phyloP scores from a whole-genome alignment of 176 grass and related monocot species.

The Triticum urartu region DNA sequence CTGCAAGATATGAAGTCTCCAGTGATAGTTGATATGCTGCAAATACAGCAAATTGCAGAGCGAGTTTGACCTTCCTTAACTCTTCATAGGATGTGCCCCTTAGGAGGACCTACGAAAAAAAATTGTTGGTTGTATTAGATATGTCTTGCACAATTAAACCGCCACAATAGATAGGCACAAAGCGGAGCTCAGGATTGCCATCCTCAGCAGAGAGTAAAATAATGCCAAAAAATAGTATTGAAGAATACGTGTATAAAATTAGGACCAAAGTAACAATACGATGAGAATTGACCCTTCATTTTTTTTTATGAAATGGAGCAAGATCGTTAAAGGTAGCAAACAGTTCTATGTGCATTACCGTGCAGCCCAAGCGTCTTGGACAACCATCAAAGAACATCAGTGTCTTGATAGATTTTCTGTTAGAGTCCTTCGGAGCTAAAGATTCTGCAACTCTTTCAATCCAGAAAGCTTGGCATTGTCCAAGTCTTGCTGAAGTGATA shows the following conservation, averaged over 20 bases:
- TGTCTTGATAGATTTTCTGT: constrained; percentile 79
- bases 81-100: constrained; percentile 75
- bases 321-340: background rate
- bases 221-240: background rate
- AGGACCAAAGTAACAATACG: background rate
- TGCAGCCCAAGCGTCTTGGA: constrained; percentile 92
- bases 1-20: constrained; percentile 90
- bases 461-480: constrained; percentile 85
- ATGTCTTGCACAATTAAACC: constrained; percentile 9
- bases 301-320: background rate
- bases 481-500: constrained; percentile 52
- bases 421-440: constrained; percentile 40
- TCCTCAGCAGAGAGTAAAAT: background rate
- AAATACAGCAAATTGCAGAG: constrained; percentile 81
- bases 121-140: constrained; percentile 25
- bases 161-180: background rate
- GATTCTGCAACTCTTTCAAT: constrained; percentile 69
- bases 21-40: constrained; percentile 93
- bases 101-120: constrained; percentile 70
- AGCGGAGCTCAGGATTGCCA: background rate
- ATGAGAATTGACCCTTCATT: background rate
- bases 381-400: constrained; percentile 99
- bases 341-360: constrained; percentile 61
- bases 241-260: constrained; percentile 15
- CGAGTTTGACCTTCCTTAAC: constrained; percentile 92